Percentiles rank a stretch among this genome's conserved stretches.
phyloP scores from a whole-genome alignment of 2,329 filamentous ascomycete genomes.

The Cordyceps militaris region DNA sequence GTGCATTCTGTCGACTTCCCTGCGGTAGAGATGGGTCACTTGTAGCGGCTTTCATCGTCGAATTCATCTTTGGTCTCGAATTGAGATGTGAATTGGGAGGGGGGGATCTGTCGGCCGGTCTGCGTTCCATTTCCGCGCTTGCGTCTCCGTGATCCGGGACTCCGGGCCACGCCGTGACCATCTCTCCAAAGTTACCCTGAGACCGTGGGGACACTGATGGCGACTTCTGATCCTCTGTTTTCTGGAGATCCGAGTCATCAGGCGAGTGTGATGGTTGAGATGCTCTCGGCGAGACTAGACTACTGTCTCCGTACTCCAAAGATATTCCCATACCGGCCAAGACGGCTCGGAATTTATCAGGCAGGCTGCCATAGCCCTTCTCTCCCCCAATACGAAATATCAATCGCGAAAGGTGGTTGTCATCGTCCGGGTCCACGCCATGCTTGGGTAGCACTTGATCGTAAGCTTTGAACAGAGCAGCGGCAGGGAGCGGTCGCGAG shows the following conservation, averaged over 20 bases:
- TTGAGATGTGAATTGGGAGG: not conserved
- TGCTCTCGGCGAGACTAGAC: constrained; percentile 18
- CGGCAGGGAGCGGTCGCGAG: constrained; percentile 60
- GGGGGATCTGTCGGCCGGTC: not conserved
- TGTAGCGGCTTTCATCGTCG: not conserved
- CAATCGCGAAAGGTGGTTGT: constrained; percentile 69
- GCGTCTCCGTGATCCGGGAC: not conserved
- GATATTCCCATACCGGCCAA: constrained; percentile 64
- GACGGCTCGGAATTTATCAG: constrained; percentile 63
- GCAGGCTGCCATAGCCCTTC: constrained; percentile 49
- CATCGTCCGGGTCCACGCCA: constrained; percentile 64
- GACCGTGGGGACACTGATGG: not conserved
- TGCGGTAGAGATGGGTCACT: not conserved
- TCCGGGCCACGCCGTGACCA: not conserved
- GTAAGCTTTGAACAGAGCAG: constrained; percentile 75
- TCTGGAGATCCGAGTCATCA: not conserved
- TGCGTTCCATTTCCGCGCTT: not conserved
- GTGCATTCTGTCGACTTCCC: not conserved
- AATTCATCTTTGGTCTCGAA: not conserved
- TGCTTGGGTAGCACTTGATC: constrained; percentile 65
- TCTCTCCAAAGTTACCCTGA: not conserved
- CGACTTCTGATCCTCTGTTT: not conserved
- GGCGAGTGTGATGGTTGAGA: not conserved
- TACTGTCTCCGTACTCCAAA: constrained; percentile 50
- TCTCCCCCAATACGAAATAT: constrained; percentile 71